These are phyloP conservation scores for Artemisia annua DNA, from an alignment of 129 eudicot species.

Conservation along the genomic window DNA sequence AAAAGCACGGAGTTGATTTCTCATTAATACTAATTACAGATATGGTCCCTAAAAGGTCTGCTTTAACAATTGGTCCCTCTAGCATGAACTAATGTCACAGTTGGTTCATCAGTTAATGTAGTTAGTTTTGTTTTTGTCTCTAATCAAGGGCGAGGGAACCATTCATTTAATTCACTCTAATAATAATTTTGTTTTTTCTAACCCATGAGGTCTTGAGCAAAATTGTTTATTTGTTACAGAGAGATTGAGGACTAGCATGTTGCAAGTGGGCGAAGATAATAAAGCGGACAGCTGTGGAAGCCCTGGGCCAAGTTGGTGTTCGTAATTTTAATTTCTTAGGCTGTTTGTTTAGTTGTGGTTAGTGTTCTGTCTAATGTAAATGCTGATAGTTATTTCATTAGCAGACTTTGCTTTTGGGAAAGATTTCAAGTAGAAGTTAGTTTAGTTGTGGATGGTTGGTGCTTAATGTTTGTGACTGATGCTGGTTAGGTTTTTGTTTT, in stretches of 20 bases:
- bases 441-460: constrained; percentile 20
- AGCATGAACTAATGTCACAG: too few relatives aligned
- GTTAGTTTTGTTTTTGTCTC: too few relatives aligned
- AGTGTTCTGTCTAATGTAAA: constrained; percentile 27
- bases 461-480: constrained; percentile 2
- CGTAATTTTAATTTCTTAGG: constrained; percentile 2
- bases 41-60: too few relatives aligned
- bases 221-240: constrained; percentile 16
- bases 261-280: constrained; percentile 16
- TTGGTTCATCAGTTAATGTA: too few relatives aligned
- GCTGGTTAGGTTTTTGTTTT: constrained; percentile 19
- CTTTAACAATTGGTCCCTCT: too few relatives aligned
- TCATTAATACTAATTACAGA: too few relatives aligned
- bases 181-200: not conserved
- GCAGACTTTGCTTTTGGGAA: constrained; percentile 25
- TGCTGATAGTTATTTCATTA: constrained; percentile 20
- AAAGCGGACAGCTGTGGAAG: not conserved
- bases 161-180: not conserved
- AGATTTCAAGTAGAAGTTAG: constrained; percentile 17
- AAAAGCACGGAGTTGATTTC: too few relatives aligned
- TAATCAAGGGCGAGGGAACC: too few relatives aligned
- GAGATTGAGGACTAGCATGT: constrained; percentile 25
- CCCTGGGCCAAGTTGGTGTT: not conserved
- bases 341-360: not conserved
- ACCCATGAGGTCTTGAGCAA: not conserved